Evolutionary conservation across 352 stramenopile genomes (phyloP).

Genomic region (Thalassiosira ordinaria): DNA sequence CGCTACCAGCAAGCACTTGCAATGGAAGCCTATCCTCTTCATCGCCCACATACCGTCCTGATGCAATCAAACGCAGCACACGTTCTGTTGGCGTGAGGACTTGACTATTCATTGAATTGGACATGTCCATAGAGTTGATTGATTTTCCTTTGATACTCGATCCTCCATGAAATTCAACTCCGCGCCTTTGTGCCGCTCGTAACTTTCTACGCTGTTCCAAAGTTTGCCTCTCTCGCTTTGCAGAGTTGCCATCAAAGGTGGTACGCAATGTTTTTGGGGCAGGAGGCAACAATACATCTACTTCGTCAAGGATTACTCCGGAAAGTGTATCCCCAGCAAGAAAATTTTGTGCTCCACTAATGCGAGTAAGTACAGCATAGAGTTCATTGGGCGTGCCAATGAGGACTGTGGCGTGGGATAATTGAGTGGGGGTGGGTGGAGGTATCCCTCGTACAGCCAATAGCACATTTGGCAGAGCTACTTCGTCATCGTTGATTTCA

Average conservation of each 20-base stretch:
- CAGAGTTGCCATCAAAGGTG: conserved; percentile 52
- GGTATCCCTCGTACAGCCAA: conserved; percentile 60
- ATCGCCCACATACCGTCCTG: conserved; percentile 25
- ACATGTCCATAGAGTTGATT: conserved; percentile 32
- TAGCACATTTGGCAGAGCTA: conserved; percentile 30
- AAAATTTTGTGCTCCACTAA: conserved; percentile 56
- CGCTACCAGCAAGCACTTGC: conserved; percentile 67
- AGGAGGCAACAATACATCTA: conserved; percentile 62
- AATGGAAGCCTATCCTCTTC: conserved; percentile 19
- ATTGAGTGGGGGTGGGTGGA: conserved; percentile 43
- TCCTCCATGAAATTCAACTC: conserved; percentile 56
- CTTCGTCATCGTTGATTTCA: conserved; percentile 17
- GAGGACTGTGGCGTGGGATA: conserved; percentile 45
- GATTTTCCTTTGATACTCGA: conserved; percentile 24
- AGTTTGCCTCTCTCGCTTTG: conserved; percentile 42
- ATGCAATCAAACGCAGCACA: conserved; percentile 57
- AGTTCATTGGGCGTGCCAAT: conserved; percentile 66
- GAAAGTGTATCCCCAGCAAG: conserved; percentile 56
- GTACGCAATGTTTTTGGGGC: conserved; percentile 59
- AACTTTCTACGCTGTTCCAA: conserved; percentile 62
- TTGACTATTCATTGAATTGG: conserved; percentile 32
- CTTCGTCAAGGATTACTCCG: conserved; percentile 63
- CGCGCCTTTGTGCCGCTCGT: conserved; percentile 59
- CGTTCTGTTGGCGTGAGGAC: conserved; percentile 58
- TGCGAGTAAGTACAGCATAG: conserved; percentile 54